Base-by-base conservation (phyloP, 352 stramenopile species). In the Aphanomyces astaci region DNA sequence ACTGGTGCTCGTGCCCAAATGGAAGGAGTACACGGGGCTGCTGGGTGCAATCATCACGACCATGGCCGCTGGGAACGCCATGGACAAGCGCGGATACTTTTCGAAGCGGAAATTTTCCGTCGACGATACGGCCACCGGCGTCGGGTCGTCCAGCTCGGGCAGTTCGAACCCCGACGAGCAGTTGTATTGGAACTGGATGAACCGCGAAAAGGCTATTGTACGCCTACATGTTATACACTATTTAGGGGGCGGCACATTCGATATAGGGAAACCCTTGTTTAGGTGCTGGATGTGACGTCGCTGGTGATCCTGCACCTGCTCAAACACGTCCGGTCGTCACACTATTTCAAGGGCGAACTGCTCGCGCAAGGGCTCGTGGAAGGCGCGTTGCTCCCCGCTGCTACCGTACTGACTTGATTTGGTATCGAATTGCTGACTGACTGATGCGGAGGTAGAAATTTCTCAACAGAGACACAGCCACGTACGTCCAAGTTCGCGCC, bases 41-140 rank as follows among this genome's bases (percentile, higher is more conserved):
- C 69, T 93, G 27, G 76, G 7, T 43, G 36, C 79, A 30, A 88
- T 88, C 60, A 60, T 93, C 10, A 75, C 90, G 56, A 84, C 76
- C 1, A 66, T 91, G 17, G 87, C 79, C 11, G 88, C 81, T 43
- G 82, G 82, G 0, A 88, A 76, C 19, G 82, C 81, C 10, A 48
- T 89, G 45, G 84, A 93, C 64, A 93, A 93, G 64, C 89, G 88
- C 57, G 89, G 80, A 9, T 90, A 90, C 39, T 90, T 84, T 64
- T 88, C 80, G 19, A 78, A 84, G 54, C 78, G 78, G 15, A 77
- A 77, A 9, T 90, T 83, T 0, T 67, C 75, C 52, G 72, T 66
- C 24, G 79, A 89, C 22, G 48, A n/a, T n/a, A n/a, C n/a, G n/a
- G n/a, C n/a, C n/a, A n/a, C 63, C 22, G 10, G 17, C 13, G 9